Conservation (phyloP, 2,329 filamentous ascomycete species). For the Hypoxylon sp. region DNA sequence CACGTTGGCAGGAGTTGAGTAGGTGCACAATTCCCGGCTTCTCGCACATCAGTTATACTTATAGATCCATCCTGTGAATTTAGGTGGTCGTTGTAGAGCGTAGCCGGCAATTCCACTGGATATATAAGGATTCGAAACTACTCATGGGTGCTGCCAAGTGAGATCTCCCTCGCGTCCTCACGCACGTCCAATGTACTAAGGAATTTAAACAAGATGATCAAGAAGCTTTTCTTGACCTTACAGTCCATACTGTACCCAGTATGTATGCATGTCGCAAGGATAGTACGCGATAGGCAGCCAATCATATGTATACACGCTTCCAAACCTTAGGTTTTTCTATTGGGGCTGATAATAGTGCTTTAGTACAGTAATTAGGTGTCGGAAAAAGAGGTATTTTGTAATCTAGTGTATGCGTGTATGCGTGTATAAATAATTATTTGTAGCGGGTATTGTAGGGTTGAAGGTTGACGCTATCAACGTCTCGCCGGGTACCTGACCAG, state of each 20-base stretch:
- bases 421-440: too few relatives aligned
- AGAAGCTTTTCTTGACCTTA: too few relatives aligned
- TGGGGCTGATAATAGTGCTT: neutral
- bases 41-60: neutral
- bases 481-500: constrained; percentile 1
- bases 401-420: too few relatives aligned
- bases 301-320: too few relatives aligned
- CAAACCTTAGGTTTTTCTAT: too few relatives aligned
- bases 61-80: neutral
- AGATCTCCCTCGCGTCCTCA: neutral
- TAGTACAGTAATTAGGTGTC: neutral
- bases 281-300: too few relatives aligned
- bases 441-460: too few relatives aligned
- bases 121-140: neutral
- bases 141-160: neutral
- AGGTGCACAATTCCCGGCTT: neutral
- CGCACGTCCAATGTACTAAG: constrained; percentile 13
- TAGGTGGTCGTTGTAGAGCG: neutral
- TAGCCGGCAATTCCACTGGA: neutral
- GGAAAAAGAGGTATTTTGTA: neutral
- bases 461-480: too few relatives aligned
- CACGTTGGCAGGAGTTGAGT: neutral
- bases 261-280: too few relatives aligned
- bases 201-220: constrained; percentile 9
- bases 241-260: too few relatives aligned